Evolutionary conservation across 176 grass and related monocot species (phyloP).

Genomic region (Panicum miliaceum): DNA sequence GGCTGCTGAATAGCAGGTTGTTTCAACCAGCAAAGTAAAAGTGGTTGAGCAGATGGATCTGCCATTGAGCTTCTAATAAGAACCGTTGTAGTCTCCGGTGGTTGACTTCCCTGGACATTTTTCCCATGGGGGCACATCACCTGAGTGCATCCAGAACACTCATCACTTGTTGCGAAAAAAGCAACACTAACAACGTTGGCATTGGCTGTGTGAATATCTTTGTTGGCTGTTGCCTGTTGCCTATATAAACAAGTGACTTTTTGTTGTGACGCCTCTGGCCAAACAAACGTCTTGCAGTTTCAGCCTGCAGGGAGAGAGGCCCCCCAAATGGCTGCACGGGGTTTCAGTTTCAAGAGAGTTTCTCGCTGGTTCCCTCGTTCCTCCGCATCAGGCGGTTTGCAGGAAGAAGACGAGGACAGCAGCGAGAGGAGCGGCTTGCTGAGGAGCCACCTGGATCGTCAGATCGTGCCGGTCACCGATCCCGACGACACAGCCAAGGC

Average conservation of each 20-base stretch:
- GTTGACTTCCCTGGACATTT: conserved; percentile 19
- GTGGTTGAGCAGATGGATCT: conserved; percentile 46
- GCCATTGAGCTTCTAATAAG: not conserved
- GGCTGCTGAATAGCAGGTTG: not conserved
- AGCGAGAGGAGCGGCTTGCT: conserved; percentile 67
- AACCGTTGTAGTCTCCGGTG: conserved; percentile 17
- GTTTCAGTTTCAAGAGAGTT: conserved; percentile 55
- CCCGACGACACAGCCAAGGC: conserved; percentile 39
- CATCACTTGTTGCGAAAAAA: not conserved
- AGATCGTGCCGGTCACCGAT: conserved; percentile 64
- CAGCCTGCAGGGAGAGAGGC: too few relatives aligned
- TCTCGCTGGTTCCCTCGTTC: conserved; percentile 55
- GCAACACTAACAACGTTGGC: not conserved
- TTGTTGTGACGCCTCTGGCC: not conserved
- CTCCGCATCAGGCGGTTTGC: conserved; percentile 10
- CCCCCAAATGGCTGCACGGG: conserved; percentile 49
- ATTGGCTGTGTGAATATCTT: not conserved
- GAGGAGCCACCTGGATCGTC: conserved; percentile 65
- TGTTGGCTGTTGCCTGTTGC: not conserved
- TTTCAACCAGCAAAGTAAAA: not conserved
- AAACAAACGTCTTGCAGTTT: not conserved
- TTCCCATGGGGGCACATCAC: not conserved
- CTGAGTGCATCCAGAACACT: conserved; percentile 20
- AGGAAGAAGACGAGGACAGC: conserved; percentile 49
- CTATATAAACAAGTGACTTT: not conserved